Conservation (phyloP, 768 basidiomycete species). For the Hericium coralloides region DNA sequence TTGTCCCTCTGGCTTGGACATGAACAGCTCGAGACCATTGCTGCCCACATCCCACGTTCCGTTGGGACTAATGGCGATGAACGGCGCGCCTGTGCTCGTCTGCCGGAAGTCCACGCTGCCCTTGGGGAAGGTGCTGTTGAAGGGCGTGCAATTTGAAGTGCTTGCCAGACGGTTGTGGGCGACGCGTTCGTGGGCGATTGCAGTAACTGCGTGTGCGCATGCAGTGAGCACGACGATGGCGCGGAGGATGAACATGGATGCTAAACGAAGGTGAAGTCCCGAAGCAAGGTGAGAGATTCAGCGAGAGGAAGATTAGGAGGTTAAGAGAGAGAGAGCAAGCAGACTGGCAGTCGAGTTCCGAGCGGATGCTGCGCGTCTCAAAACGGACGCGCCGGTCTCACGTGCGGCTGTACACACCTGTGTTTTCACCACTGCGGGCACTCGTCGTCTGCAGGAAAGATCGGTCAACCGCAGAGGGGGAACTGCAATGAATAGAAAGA, state of each 20-base stretch:
- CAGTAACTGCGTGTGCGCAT: not conserved
- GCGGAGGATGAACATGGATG: not conserved
- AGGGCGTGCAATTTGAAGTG: conserved; percentile 18
- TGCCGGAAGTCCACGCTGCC: conserved; percentile 8
- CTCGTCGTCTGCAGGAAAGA: too few relatives aligned
- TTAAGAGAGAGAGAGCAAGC: too few relatives aligned
- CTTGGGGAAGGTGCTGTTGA: conserved; percentile 18
- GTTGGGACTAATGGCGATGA: conserved; percentile 22
- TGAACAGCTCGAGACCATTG: conserved; percentile 24
- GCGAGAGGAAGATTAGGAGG: too few relatives aligned
- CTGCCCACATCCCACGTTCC: conserved; percentile 20
- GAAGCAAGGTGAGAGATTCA: too few relatives aligned
- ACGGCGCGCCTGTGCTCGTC: conserved; percentile 9
- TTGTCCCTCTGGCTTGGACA: conserved; percentile 23
- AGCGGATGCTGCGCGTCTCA: too few relatives aligned
- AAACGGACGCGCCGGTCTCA: too few relatives aligned
- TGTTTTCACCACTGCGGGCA: too few relatives aligned
- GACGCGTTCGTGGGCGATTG: not conserved
- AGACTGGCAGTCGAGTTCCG: too few relatives aligned
- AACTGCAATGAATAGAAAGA: too few relatives aligned
- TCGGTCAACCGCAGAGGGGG: too few relatives aligned
- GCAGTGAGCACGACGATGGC: not conserved
- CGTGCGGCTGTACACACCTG: too few relatives aligned
- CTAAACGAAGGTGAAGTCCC: too few relatives aligned
- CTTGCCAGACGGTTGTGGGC: not conserved